Evolutionary conservation across 495 filamentous ascomycete genomes (phyloP), one percentile per base, ranked within the genome.

Genomic region (Penicillium canariense): DNA sequence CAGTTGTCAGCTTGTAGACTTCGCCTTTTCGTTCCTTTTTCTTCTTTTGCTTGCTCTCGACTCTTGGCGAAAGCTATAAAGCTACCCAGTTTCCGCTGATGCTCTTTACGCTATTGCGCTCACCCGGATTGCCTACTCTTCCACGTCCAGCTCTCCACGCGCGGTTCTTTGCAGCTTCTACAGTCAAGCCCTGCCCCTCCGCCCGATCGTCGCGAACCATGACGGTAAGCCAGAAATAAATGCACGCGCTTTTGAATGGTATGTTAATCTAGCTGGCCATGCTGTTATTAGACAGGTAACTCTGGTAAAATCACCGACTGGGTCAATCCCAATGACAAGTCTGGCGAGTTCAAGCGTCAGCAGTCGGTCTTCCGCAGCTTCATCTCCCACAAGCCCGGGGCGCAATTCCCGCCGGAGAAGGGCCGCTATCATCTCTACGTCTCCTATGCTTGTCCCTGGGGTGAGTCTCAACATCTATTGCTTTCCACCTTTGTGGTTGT

Each of bases 291-390:
- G 72, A 72, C 69, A 7, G 61, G 67, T 39, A 73, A 66, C 42
- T 15, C 65, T 7, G 42, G 30, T 23, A 76, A 76, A 31, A 94
- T 96, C 68, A 91, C 90, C 26, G 80, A 92, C 61, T 96, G 90
- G 90, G 91, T 91, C 15, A 74, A 80, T 20, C 85, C 84, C 31
- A 73, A 74, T 51, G 87, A 91, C 71, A 86, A 82, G 56, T 80
- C 83, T 2, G 92, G 92, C 72, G 91, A 96, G 71, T 97, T 95
- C 84, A 95, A 94, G 74, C 86, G 89, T 28, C 84, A 84, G 62
- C 72, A 71, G 52, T 88, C 85, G 35, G 77, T 79, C 46, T 91
- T 91, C 70, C 85, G 88, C 36, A 79, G 83, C 68, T 87, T 74
- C 67, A 86, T 93, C 70, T 88, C 80, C n/a, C 76, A 73, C 40